These are phyloP conservation scores for Lepidium sativum DNA, from an alignment of 345 rosid species.

Conservation along the genomic window DNA sequence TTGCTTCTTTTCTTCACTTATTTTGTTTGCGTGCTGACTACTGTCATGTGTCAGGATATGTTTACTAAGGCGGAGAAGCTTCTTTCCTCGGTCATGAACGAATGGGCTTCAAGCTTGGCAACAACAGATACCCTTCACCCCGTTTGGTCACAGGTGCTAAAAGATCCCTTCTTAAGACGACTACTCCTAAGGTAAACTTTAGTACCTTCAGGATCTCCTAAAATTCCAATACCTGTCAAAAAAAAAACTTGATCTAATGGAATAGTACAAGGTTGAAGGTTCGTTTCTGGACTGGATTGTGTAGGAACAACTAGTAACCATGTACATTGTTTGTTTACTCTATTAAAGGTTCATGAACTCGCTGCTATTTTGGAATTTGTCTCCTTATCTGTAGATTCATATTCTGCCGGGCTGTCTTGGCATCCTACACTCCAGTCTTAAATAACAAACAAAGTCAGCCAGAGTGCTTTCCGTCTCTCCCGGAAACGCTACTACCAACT, in stretches of 20 bases:
- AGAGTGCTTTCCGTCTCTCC: conserved; percentile 66
- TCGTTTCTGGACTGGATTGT: conserved; percentile 1
- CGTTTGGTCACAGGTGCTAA: conserved; percentile 82
- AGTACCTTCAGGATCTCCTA: not conserved
- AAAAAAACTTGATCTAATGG: not conserved
- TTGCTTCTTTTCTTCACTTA: not conserved
- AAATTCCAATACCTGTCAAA: not conserved
- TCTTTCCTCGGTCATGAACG: conserved; percentile 61
- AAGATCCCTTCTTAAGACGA: conserved; percentile 83
- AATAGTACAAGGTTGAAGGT: not conserved
- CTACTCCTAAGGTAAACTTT: conserved; percentile 69
- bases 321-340: not conserved
- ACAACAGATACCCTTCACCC: conserved; percentile 62
- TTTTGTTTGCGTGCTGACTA: conserved; percentile 8
- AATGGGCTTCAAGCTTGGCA: conserved; percentile 73
- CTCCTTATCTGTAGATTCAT: conserved; percentile 48
- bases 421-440: conserved; percentile 39
- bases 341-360: not conserved
- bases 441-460: conserved; percentile 65
- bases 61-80: conserved; percentile 59
- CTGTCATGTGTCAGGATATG: conserved; percentile 37
- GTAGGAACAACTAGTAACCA: not conserved
- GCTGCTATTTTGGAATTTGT: too few species aligned
- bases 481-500: conserved; percentile 40
- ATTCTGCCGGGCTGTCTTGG: conserved; percentile 64